phyloP scores from a whole-genome alignment of 768 basidiomycete species.

The Lactarius vividus region DNA sequence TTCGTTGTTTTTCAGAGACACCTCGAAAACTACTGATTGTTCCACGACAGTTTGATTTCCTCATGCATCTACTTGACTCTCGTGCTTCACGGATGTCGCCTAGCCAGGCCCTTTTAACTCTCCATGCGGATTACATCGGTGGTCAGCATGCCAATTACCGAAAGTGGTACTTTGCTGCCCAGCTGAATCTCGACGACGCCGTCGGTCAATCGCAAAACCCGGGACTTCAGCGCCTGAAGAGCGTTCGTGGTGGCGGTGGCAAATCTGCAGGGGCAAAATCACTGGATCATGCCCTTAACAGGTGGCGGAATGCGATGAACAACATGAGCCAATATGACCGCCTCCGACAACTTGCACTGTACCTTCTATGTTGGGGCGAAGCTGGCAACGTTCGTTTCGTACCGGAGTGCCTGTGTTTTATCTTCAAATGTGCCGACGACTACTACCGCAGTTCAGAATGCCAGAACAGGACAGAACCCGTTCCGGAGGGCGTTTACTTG shows the following conservation, averaged over 20 bases:
- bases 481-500: slow-evolving; percentile 93
- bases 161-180: slow-evolving; percentile 99
- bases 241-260: slow-evolving; percentile 62
- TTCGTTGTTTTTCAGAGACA: slow-evolving; percentile 35
- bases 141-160: slow-evolving; percentile 99
- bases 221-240: slow-evolving; percentile 84
- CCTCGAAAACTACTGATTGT: slow-evolving; percentile 22
- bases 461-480: slow-evolving; percentile 89
- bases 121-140: slow-evolving; percentile 99
- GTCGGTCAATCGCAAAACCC: slow-evolving; percentile 95
- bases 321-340: slow-evolving; percentile 99
- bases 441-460: slow-evolving; percentile 98
- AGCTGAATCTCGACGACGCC: slow-evolving; percentile 98
- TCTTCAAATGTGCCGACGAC: slow-evolving; percentile 99
- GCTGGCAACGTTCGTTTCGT: slow-evolving; percentile 96
- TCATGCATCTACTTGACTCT: slow-evolving; percentile 97
- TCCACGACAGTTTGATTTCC: slow-evolving; percentile 78
- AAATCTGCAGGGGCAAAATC: slow-evolving; percentile 66
- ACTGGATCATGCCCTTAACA: slow-evolving; percentile 87
- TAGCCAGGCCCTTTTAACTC: slow-evolving; percentile 90
- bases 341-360: slow-evolving; percentile 93
- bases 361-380: slow-evolving; percentile 97
- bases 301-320: slow-evolving; percentile 99
- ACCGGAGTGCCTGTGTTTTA: slow-evolving; percentile 96
- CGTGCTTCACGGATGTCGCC: slow-evolving; percentile 98